Evolutionary conservation across 441 rosid genomes (phyloP).

Genomic region (Bruguiera hainesii): DNA sequence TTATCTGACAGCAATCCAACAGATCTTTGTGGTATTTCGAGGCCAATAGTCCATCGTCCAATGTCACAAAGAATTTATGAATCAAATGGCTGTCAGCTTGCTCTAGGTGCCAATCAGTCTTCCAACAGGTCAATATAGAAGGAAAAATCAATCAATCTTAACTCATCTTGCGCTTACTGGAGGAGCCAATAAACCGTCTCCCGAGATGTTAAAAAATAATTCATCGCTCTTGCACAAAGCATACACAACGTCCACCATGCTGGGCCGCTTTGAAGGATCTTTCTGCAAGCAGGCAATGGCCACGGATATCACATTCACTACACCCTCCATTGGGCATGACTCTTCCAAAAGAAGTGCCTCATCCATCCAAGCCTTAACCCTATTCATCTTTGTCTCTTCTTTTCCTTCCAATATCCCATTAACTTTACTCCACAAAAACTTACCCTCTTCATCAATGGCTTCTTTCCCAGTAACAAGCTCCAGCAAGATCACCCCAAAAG

Average conservation of each 20-base stretch:
- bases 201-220: conserved; percentile 41
- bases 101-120: too few species aligned
- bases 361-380: conserved; percentile 44
- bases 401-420: conserved; percentile 33
- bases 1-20: too few species aligned
- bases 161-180: conserved; percentile 37
- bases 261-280: conserved; percentile 52
- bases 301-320: conserved; percentile 40
- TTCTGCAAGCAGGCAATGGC: conserved; percentile 50
- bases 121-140: background rate
- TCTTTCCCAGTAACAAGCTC: conserved; percentile 61
- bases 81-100: too few species aligned
- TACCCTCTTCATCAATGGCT: conserved; percentile 47
- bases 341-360: conserved; percentile 25
- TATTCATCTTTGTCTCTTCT: conserved; percentile 33
- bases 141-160: background rate
- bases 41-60: too few species aligned
- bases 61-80: too few species aligned
- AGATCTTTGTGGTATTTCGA: too few species aligned
- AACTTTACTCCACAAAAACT: conserved; percentile 46
- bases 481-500: conserved; percentile 61
- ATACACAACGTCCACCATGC: conserved; percentile 67
- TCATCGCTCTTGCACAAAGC: conserved; percentile 55
- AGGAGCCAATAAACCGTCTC: conserved; percentile 27
- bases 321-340: conserved; percentile 43